These are phyloP conservation scores for Pythium rhizo-oryzae DNA, from an alignment of 352 stramenopile species.

Conservation along the genomic window DNA sequence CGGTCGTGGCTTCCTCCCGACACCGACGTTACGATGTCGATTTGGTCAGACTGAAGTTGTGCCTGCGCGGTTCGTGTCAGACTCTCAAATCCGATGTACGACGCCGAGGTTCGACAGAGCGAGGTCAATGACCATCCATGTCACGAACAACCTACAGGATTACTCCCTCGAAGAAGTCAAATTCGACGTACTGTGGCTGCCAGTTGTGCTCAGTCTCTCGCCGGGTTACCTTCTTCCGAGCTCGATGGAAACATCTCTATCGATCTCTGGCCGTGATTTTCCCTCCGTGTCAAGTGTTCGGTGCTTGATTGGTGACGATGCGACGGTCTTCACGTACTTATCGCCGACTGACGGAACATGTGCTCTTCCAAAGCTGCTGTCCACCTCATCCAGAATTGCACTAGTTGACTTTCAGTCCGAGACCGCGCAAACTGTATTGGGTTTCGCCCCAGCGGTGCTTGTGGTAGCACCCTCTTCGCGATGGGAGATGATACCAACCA, in stretches of 20 bases:
- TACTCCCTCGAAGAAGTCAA: constrained; percentile 36
- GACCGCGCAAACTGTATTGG: neutral
- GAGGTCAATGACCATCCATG: constrained; percentile 40
- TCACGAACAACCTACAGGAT: constrained; percentile 63
- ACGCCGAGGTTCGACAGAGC: constrained; percentile 29
- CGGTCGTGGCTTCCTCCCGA: constrained; percentile 41
- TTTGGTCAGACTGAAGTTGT: constrained; percentile 44
- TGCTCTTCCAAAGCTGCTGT: neutral
- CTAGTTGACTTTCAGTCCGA: constrained; percentile 1
- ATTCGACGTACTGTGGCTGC: constrained; percentile 46
- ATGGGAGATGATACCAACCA: neutral
- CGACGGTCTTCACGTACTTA: neutral
- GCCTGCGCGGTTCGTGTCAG: constrained; percentile 39
- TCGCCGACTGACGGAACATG: neutral
- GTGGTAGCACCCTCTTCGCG: neutral
- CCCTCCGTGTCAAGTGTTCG: neutral
- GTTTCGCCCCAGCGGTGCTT: neutral
- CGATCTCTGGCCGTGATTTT: constrained; percentile 9
- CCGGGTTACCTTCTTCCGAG: constrained; percentile 8
- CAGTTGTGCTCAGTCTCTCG: constrained; percentile 39
- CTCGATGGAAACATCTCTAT: neutral
- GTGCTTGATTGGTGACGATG: constrained; percentile 9
- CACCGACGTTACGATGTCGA: constrained; percentile 38
- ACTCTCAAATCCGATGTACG: constrained; percentile 34
- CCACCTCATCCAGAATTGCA: neutral